Evolutionary conservation across 306 rosid species (phyloP), one percentile per base, ranked within the genome.

Genomic region (Sesbania bispinosa): DNA sequence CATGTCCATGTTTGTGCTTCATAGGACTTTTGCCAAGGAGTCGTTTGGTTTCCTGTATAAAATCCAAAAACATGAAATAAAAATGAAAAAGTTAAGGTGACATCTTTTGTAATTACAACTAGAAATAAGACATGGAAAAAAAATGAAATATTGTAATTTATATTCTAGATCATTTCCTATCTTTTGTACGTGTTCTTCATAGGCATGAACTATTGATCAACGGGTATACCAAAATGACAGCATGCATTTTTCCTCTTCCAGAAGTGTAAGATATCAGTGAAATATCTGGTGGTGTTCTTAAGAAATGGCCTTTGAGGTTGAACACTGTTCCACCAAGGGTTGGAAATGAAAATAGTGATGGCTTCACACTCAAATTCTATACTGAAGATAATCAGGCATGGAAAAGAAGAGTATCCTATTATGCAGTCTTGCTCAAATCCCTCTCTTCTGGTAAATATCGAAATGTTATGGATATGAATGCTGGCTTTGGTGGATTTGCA

Each of bases 401-500:
- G 89, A 48, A 50, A 77, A 74, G 45, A 45, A 85, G 85, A 60
- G 78, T 85, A 4, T 74, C 79, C 9, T 15, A 77, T 70, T 85
- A 85, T 42, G 61, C 14, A 6, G 47, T 14, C 50, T 46, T 77
- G 33, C 79, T 82, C 21, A 64, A 82, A 43, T 82, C 85, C 71
- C 48, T 85, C 18, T 77, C 78, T 54, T 63, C 67, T 30, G 85
- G 83, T 47, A 61, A 45, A 77, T 85, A 69, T 77, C 46, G 87
- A 70, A 85, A 85, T 77, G 81, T 85, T 38, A 82, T 85, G 89
- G 89, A 85, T 66, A 85, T 85, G 89, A 85, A 82, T 77, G 89
- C 87, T 27, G 83, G 74, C 20, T 16, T 74, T 55, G 89, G 87
- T 24, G 83, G 89, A 59, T 82, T 85, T 64, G 89, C 89, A 23